A percentile compares a stretch with the other conserved stretches of the same genome.
phyloP scores from a whole-genome alignment of 2,329 filamentous ascomycete species.

The Hirsutella rhossiliensis region DNA sequence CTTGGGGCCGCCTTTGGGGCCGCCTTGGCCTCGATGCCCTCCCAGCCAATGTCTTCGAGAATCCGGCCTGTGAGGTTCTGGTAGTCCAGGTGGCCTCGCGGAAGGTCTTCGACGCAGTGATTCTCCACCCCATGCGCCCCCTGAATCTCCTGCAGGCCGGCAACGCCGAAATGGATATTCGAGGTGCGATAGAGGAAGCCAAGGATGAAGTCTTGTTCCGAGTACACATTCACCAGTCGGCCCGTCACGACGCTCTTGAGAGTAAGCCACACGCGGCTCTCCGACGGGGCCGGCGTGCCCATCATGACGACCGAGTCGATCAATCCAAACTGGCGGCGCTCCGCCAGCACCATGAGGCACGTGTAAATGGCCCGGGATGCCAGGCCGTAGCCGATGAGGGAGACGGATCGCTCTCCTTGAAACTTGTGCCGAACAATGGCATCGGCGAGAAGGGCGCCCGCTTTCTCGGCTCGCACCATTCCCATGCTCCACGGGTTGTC shows the following conservation, averaged over 20 bases:
- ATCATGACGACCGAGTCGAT: constrained; percentile 80
- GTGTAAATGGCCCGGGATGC: constrained; percentile 75
- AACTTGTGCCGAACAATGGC: constrained; percentile 64
- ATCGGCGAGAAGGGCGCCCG: constrained; percentile 60
- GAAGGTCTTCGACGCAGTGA: constrained; percentile 50
- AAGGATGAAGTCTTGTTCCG: constrained; percentile 75
- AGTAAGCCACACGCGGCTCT: constrained; percentile 60
- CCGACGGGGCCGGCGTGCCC: constrained; percentile 66
- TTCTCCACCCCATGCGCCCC: constrained; percentile 58
- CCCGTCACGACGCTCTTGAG: constrained; percentile 71
- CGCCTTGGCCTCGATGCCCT: constrained; percentile 40
- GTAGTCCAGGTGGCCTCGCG: constrained; percentile 61
- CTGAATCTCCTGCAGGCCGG: constrained; percentile 65
- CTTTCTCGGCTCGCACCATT: constrained; percentile 66
- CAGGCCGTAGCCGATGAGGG: constrained; percentile 70
- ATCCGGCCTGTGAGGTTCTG: constrained; percentile 55
- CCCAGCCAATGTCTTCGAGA: constrained; percentile 55
- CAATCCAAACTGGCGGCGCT: constrained; percentile 71
- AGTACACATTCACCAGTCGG: constrained; percentile 83
- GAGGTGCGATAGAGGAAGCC: constrained; percentile 79
- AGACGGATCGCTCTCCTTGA: constrained; percentile 72
- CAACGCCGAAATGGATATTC: constrained; percentile 71
- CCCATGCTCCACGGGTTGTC: constrained; percentile 74
- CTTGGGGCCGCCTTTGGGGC: constrained; percentile 6
- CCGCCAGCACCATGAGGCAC: constrained; percentile 68